Evolutionary conservation across 331 rosid species (phyloP).

Genomic region (Pyrus hybrid): DNA sequence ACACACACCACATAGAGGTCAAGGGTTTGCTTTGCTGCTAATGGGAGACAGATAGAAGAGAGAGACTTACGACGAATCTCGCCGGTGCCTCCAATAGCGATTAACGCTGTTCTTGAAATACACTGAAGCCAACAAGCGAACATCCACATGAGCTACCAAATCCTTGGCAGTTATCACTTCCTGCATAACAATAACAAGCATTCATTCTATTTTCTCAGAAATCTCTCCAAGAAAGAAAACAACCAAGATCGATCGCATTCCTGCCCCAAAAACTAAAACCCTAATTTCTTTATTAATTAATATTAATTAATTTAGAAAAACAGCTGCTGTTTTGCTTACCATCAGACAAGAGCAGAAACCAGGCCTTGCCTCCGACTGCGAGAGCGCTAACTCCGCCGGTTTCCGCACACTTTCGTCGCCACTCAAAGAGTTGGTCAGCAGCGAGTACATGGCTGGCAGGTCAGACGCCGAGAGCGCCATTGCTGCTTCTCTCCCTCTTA

Average conservation of each 20-base stretch:
- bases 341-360: conserved; percentile 93
- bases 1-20: too few species aligned
- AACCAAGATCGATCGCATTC: neutral
- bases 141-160: conserved; percentile 64
- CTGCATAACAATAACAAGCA: conserved; percentile 28
- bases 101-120: conserved; percentile 74
- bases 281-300: neutral
- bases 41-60: neutral
- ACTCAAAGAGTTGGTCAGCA: conserved; percentile 73
- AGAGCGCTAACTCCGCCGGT: conserved; percentile 70
- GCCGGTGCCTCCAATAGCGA: conserved; percentile 88
- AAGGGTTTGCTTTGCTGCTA: neutral
- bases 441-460: conserved; percentile 74
- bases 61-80: conserved; percentile 47
- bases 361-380: conserved; percentile 73
- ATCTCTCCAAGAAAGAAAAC: neutral
- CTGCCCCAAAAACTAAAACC: neutral
- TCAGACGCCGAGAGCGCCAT: conserved; percentile 82
- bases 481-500: neutral
- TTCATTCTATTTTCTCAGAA: neutral
- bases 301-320: neutral
- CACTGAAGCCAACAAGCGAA: conserved; percentile 83
- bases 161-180: conserved; percentile 77
- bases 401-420: conserved; percentile 60
- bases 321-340: conserved; percentile 16